These are phyloP conservation scores for Lachancea waltii DNA, from an alignment of 805 yeast genomes.

Conservation along the genomic window DNA sequence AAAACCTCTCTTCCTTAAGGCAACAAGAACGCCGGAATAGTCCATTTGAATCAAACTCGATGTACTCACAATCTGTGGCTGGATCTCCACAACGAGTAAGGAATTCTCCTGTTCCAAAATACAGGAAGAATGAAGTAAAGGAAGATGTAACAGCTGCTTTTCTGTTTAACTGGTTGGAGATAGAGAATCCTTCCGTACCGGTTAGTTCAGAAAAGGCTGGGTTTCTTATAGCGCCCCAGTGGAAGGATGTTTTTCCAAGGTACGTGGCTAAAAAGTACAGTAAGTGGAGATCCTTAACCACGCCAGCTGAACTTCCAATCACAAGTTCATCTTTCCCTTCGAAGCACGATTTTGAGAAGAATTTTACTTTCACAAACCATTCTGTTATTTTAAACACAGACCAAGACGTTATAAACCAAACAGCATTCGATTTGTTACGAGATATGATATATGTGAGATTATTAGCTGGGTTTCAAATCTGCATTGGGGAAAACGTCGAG, in stretches of 20 bases:
- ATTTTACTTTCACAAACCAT: slow-evolving; percentile 79
- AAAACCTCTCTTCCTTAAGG: slow-evolving; percentile 4
- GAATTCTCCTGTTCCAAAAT: background rate
- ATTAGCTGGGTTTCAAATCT: slow-evolving; percentile 84
- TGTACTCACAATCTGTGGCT: background rate
- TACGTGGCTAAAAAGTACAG: slow-evolving; percentile 58
- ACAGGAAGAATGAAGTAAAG: background rate
- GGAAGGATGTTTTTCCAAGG: slow-evolving; percentile 87
- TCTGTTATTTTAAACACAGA: slow-evolving; percentile 60
- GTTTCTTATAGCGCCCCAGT: slow-evolving; percentile 65
- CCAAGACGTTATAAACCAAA: slow-evolving; percentile 43
- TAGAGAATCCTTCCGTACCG: slow-evolving; percentile 72
- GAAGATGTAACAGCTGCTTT: slow-evolving; percentile 1
- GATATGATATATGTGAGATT: slow-evolving; percentile 84
- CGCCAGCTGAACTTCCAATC: slow-evolving; percentile 90
- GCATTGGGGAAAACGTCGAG: slow-evolving; percentile 62
- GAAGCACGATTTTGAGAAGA: slow-evolving; percentile 55
- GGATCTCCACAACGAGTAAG: slow-evolving; percentile 3
- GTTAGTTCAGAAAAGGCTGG: slow-evolving; percentile 47
- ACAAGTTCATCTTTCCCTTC: slow-evolving; percentile 76
- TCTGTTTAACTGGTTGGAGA: slow-evolving; percentile 46
- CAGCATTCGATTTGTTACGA: slow-evolving; percentile 58
- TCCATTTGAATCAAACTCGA: background rate
- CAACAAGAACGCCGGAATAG: background rate
- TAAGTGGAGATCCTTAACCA: slow-evolving; percentile 87